Conservation (phyloP, 208 protist genomes). For the Trichomonas gallinae region DNA sequence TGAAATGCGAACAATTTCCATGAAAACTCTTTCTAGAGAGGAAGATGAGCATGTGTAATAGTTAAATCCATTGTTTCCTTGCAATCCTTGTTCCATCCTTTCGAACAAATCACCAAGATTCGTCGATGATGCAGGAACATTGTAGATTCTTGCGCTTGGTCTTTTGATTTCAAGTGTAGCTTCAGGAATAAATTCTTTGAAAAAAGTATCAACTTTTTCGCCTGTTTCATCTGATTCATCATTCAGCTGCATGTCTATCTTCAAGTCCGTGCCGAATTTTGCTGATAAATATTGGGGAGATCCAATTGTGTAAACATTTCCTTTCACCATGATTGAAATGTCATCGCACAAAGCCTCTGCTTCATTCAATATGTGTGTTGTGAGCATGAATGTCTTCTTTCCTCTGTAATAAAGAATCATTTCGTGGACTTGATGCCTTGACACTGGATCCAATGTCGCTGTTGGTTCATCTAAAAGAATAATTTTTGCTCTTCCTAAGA, state of each 20-base stretch:
- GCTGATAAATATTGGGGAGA: neutral
- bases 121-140: neutral
- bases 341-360: neutral
- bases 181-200: neutral
- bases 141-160: neutral
- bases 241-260: neutral
- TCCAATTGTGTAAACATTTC: neutral
- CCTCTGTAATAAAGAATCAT: neutral
- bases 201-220: neutral
- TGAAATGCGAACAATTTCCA: neutral
- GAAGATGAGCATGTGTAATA: slow-evolving; percentile 13
- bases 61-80: neutral
- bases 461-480: slow-evolving; percentile 20
- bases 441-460: neutral
- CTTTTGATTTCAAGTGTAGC: neutral
- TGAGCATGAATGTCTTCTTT: slow-evolving; percentile 2
- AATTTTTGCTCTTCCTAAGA: neutral
- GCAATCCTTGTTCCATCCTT: neutral
- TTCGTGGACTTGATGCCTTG: neutral
- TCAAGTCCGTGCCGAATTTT: neutral
- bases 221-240: neutral
- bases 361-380: neutral
- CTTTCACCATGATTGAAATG: slow-evolving; percentile 22
- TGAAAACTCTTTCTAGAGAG: neutral
- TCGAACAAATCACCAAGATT: neutral